Evolutionary conservation across 352 stramenopile genomes (phyloP), one percentile per base, ranked within the genome.

Genomic region (Pythium brassicae): DNA sequence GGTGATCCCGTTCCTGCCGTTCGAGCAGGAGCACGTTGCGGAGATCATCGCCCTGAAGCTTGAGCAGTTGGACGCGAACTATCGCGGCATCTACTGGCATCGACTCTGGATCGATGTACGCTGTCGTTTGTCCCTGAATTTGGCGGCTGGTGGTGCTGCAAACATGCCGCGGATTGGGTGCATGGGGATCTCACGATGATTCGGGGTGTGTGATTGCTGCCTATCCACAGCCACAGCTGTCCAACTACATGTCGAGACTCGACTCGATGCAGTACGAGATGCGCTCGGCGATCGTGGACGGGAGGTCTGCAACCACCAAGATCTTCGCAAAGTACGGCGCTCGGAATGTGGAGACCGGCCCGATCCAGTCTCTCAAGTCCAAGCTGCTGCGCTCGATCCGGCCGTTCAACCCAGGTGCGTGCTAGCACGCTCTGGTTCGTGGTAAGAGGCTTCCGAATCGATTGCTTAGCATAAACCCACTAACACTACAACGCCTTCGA

Each of bases 1-100:
- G 79, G 86, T 96, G 35, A 76, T 96, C 34, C 87, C 87, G 17
- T 96, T 94, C 58, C 64, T 96, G 23, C 87, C 87, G 35, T 93
- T 96, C 50, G 86, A 95, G 61, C 84, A 90, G 50, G 60, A 68
- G 19, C 76, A 94, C 39, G 92, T 95, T 40, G 66, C 78, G 0
- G 67, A 90, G 40, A 85, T 96, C 51, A 88, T 96, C 50, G 65
- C 82, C 11, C 61, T 92, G 2, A 96, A 96, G 63, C 68, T 96
- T 20, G 53, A 58, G 26, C 72, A 92, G n/a, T 50, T 96, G 47
- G 82, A 87, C 27, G 51, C 71, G 52, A 83, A 91, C 53, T 89
- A 94, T 51, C 69, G 79, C 35, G 71, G 74, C 50, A 72, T 83
- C 35, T 90, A 90, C 51, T 95, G 85, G 85, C 72, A 87, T 48